Evolutionary conservation across 1,284 basidiomycete species (phyloP).

Genomic region (Trichosporon sp.): DNA sequence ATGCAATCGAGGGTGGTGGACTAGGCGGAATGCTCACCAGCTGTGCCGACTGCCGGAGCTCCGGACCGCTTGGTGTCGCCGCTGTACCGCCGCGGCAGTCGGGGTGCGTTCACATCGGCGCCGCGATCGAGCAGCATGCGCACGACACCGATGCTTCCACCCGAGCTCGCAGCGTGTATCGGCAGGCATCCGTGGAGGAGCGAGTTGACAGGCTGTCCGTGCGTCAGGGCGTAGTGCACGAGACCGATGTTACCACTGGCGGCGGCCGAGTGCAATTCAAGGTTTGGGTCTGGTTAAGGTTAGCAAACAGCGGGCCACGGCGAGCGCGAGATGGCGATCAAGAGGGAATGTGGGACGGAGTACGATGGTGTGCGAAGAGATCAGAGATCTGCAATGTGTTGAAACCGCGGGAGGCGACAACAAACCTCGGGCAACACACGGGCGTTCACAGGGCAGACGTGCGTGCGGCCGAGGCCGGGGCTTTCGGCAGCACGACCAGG

Average conservation of each 20-base stretch:
- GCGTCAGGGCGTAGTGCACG: conserved; percentile 63
- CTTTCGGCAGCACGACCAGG: neutral
- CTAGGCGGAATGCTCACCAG: conserved; percentile 36
- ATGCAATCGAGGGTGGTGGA: neutral
- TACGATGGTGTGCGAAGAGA: neutral
- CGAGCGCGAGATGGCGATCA: neutral
- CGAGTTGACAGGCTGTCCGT: conserved; percentile 89
- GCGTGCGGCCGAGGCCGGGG: neutral
- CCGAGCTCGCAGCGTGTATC: conserved; percentile 82
- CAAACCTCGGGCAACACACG: neutral
- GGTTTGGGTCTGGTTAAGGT: conserved; percentile 65
- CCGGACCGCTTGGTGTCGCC: conserved; percentile 54
- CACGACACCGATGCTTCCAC: conserved; percentile 78
- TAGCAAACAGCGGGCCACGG: neutral
- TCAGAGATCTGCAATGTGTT: neutral
- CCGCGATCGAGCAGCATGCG: conserved; percentile 79
- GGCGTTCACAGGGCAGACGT: neutral
- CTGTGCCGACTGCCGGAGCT: conserved; percentile 65
- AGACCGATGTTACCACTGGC: conserved; percentile 74
- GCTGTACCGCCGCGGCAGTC: conserved; percentile 64
- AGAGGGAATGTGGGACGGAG: neutral
- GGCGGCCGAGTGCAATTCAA: conserved; percentile 83
- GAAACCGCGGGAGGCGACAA: neutral
- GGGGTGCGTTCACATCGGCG: conserved; percentile 85
- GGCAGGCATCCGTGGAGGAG: conserved; percentile 87